phyloP scores from a whole-genome alignment of 192 early-diverging fungal species.

The Gamsiella multidivaricata region DNA sequence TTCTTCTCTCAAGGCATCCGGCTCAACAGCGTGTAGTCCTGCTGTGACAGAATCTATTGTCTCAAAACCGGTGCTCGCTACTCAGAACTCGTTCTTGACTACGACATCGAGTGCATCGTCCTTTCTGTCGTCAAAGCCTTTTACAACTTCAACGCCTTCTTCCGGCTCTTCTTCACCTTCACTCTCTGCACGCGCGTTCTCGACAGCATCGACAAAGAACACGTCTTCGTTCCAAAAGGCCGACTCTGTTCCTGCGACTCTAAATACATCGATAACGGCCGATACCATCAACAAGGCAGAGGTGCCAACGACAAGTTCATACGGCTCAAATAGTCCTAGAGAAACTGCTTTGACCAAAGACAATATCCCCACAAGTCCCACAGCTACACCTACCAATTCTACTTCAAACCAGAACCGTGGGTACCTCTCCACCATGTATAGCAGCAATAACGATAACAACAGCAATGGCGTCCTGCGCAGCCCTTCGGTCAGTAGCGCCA shows the following conservation, averaged over 20 bases:
- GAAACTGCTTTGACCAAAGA: no score
- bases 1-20: neutral
- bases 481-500: slow-evolving; percentile 16
- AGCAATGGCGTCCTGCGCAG: slow-evolving; percentile 11
- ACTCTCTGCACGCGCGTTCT: neutral
- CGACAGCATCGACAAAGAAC: no score
- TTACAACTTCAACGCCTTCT: neutral
- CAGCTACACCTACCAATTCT: no score
- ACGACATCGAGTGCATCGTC: neutral
- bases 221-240: no score
- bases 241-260: no score
- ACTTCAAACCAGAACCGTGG: neutral
- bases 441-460: neutral
- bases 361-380: no score
- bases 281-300: no score
- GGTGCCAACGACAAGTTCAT: no score
- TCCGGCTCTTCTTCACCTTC: slow-evolving; percentile 6
- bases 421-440: slow-evolving; percentile 9
- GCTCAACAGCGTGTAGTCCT: neutral
- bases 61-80: neutral
- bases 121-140: neutral
- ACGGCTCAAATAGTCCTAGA: no score
- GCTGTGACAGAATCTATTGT: no score
- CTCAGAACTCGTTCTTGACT: neutral
- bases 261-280: no score